A percentile compares a stretch with the other conserved stretches of the same genome.
phyloP scores from a whole-genome alignment of 176 grass and related monocot species.

The Avena sativa region DNA sequence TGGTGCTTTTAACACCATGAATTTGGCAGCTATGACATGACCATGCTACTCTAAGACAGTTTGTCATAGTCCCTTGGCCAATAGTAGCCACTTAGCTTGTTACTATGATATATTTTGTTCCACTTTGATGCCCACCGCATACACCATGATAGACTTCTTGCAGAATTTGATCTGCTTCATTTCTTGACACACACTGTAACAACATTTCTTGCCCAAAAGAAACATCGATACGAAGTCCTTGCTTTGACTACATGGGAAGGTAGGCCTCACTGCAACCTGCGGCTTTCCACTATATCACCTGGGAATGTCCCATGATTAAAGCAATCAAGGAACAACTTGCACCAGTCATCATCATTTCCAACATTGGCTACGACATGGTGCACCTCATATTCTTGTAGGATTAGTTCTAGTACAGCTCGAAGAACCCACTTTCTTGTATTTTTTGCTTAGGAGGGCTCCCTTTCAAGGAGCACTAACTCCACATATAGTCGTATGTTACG shows the following conservation, averaged over 20 bases:
- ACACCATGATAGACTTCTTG: neutral
- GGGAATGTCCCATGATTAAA: neutral
- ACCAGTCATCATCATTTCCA: neutral
- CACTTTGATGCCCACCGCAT: neutral
- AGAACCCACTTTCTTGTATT: no score
- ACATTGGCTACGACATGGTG: neutral
- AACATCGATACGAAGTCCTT: no score
- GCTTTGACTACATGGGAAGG: neutral
- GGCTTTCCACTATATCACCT: neutral
- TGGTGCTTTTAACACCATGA: neutral
- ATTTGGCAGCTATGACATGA: neutral
- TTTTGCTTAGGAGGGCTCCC: no score
- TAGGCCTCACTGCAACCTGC: neutral
- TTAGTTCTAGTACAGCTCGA: no score
- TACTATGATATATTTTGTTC: neutral
- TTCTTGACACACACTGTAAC: neutral
- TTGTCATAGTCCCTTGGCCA: neutral
- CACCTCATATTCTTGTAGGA: no score
- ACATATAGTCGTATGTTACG: no score
- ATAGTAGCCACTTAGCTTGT: neutral
- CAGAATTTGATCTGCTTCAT: neutral
- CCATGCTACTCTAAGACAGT: no score
- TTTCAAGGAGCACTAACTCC: neutral
- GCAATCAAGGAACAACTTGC: neutral
- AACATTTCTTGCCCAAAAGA: neutral